phyloP scores from a whole-genome alignment of 495 filamentous ascomycete genomes.

The Aspergillus indologenus region DNA sequence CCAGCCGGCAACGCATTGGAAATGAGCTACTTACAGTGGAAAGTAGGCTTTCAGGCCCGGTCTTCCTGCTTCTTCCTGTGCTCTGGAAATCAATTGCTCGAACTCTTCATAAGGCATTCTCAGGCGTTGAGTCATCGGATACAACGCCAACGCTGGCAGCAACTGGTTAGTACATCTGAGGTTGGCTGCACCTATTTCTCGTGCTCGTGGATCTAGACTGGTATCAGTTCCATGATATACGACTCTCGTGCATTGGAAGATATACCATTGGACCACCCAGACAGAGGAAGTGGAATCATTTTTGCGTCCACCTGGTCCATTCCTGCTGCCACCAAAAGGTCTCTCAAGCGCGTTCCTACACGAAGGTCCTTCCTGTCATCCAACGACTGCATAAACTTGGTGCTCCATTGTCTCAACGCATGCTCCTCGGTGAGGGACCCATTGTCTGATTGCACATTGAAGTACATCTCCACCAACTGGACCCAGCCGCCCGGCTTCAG shows the following conservation, averaged over 20 bases:
- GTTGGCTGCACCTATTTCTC: conserved; percentile 60
- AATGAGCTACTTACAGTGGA: conserved; percentile 56
- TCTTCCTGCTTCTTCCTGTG: conserved; percentile 64
- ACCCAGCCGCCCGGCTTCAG: conserved; percentile 77
- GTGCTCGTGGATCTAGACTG: conserved; percentile 54
- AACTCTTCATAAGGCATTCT: conserved; percentile 63
- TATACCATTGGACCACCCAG: conserved; percentile 71
- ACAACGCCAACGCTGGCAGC: conserved; percentile 59
- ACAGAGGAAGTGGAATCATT: conserved; percentile 72
- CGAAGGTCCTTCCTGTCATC: conserved; percentile 69
- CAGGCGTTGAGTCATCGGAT: conserved; percentile 56
- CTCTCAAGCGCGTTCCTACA: conserved; percentile 59
- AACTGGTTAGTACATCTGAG: conserved; percentile 58
- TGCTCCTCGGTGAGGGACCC: conserved; percentile 71
- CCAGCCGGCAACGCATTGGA: neutral
- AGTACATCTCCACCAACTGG: conserved; percentile 87
- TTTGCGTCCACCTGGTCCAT: conserved; percentile 67
- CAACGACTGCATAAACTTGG: conserved; percentile 61
- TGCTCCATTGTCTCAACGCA: conserved; percentile 72
- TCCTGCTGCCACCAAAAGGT: conserved; percentile 63
- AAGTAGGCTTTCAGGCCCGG: conserved; percentile 70
- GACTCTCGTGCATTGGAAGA: neutral
- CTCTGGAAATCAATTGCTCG: conserved; percentile 61
- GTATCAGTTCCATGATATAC: conserved; percentile 9
- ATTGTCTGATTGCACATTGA: conserved; percentile 86